These are phyloP conservation scores for Colletotrichum higginsianum DNA, from an alignment of 2,329 filamentous ascomycete species.

Conservation along the genomic window DNA sequence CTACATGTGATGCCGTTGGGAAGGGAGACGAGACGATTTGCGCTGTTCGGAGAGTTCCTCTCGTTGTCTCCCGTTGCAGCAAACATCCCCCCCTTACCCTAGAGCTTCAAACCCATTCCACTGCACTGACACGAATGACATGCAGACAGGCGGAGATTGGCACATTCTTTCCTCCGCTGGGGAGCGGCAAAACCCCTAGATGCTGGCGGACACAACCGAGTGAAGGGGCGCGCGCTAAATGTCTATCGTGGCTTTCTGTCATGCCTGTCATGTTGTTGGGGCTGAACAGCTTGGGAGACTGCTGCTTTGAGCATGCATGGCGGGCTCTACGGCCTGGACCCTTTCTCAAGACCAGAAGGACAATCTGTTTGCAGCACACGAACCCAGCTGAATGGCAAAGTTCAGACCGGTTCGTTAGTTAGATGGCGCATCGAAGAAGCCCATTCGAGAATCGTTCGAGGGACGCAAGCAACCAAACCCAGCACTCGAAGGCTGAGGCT, in stretches of 20 bases:
- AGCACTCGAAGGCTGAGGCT: not conserved
- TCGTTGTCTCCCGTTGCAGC: not conserved
- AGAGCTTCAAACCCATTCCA: not conserved
- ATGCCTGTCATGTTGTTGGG: not conserved
- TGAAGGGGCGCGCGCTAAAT: not conserved
- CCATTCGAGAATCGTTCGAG: not conserved
- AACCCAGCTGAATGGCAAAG: too few species aligned
- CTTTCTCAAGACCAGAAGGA: not conserved
- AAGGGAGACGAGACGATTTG: not conserved
- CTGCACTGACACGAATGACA: not conserved
- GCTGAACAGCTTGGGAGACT: not conserved
- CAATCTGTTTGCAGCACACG: not conserved
- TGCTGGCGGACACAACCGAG: not conserved
- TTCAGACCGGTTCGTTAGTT: not conserved
- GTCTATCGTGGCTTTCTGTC: not conserved
- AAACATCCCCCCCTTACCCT: not conserved
- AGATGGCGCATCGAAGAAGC: not conserved
- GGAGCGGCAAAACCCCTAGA: too few species aligned
- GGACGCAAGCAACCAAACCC: slow-evolving; percentile 4
- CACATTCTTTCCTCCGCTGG: not conserved
- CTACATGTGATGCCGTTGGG: too few species aligned
- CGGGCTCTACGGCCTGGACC: not conserved
- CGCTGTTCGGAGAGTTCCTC: not conserved
- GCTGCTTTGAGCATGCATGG: slow-evolving; percentile 1
- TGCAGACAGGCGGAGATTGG: not conserved